Evolutionary conservation across 257 asterid species (phyloP), one percentile per base, ranked within the genome.

Genomic region (Nicotiana tabacum): DNA sequence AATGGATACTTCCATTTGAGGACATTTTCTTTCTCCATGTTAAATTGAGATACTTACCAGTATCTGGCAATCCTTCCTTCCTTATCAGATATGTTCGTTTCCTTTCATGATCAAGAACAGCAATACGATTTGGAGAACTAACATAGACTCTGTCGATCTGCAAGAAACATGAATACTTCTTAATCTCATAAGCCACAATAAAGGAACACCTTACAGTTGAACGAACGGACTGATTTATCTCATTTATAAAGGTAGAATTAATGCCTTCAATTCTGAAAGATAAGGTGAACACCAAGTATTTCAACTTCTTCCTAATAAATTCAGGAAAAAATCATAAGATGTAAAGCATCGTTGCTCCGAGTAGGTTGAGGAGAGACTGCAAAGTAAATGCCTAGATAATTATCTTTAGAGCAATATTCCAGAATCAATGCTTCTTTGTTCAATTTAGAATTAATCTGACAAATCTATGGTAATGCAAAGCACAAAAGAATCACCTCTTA

Each of bases 101-200:
- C 88, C 87, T 90, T 88, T 94, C 97, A 53, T 96, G 99, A 88
- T 96, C 98, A 43, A 96, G 90, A 69, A 96, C 93, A 27, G 97
- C 98, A 8, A 92, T 83, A 16, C 94, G 90, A 78, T 78, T 89
- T 18, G 97, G 93, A 11, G 97, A 89, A 84, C 90, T 86, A 64
- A 96, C 89, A 84, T 96, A 96, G 76, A 94, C 89, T 4, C 98
- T 98, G 80, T 96, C 99, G 46, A 94, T 90, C 99, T 96, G 89
- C 83, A 87, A 87, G 58, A 78, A 5, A 77, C 48, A 66, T 24
- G 24, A 48, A 78, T 57, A 46, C 55, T 67, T 33, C 66, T 78
- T 33, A 78, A 64, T 65, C 55, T 15, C 5, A 27, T n/a, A 18
- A 27, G 21, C 24, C 1, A 27, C 5, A 18, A 58, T 33, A 9